These are phyloP conservation scores for Helminthosporium solani DNA, from an alignment of 2,329 filamentous ascomycete species.

Conservation along the genomic window DNA sequence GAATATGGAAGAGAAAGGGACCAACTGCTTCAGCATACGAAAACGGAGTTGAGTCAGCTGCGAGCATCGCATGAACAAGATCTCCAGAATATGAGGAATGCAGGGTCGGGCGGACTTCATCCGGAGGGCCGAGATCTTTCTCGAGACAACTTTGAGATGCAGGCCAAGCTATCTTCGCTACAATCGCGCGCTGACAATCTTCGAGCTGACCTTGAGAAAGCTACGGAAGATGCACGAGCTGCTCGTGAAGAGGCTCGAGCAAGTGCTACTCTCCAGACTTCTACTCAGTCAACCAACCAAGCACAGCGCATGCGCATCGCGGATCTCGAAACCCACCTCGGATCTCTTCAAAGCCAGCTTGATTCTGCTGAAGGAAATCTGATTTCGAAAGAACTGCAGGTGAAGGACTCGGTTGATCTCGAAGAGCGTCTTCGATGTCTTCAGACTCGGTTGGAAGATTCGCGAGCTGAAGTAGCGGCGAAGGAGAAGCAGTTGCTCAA, in stretches of 20 bases:
- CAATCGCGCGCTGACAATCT: constrained; percentile 28
- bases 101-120: constrained; percentile 1
- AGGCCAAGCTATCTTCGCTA: constrained; percentile 23
- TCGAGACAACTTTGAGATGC: constrained; percentile 14
- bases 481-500: constrained; percentile 8
- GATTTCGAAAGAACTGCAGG: constrained; percentile 26
- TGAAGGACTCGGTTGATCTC: constrained; percentile 25
- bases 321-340: constrained; percentile 26
- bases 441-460: constrained; percentile 19
- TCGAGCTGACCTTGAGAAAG: constrained; percentile 26
- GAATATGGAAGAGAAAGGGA: constrained; percentile 14
- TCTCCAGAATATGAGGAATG: constrained; percentile 9
- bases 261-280: constrained; percentile 10
- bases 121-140: constrained; percentile 4
- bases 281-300: constrained; percentile 10
- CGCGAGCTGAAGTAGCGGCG: constrained; percentile 4
- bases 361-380: constrained; percentile 26
- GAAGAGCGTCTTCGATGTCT: constrained; percentile 22
- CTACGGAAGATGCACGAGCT: constrained; percentile 25
- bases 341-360: constrained; percentile 25
- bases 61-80: constrained; percentile 14
- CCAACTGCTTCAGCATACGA: constrained; percentile 15
- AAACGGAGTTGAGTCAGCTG: constrained; percentile 17
- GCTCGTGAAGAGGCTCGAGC: constrained; percentile 26
- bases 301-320: constrained; percentile 14